Conservation (phyloP, 1,284 basidiomycete genomes). For the Ustilago cynodontis region DNA sequence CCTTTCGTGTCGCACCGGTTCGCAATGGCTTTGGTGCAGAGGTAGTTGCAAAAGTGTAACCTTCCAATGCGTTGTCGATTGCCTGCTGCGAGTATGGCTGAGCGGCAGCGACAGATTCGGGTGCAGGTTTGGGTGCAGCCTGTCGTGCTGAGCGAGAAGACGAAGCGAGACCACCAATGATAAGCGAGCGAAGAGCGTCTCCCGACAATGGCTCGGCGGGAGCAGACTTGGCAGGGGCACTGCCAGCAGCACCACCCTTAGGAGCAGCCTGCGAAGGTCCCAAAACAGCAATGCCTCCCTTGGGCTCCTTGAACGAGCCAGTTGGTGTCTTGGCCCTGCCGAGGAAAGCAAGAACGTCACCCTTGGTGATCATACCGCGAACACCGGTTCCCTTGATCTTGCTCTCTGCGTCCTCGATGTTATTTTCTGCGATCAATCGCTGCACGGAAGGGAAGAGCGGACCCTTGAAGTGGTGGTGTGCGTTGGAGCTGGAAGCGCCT, state of each 20-base stretch:
- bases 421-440: slow-evolving; percentile 65
- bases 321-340: slow-evolving; percentile 64
- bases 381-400: slow-evolving; percentile 71
- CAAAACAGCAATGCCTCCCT: slow-evolving; percentile 56
- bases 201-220: slow-evolving; percentile 45
- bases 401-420: slow-evolving; percentile 64
- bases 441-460: slow-evolving; percentile 70
- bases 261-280: slow-evolving; percentile 48
- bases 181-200: slow-evolving; percentile 51
- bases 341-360: slow-evolving; percentile 71
- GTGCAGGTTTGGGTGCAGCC: slow-evolving; percentile 18
- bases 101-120: slow-evolving; percentile 3
- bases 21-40: slow-evolving; percentile 21
- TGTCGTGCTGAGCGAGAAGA: slow-evolving; percentile 30
- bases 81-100: slow-evolving; percentile 36
- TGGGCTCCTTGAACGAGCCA: slow-evolving; percentile 58
- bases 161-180: slow-evolving; percentile 51
- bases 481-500: slow-evolving; percentile 34
- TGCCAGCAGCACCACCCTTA: slow-evolving; percentile 32
- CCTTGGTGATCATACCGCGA: slow-evolving; percentile 71
- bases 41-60: slow-evolving; percentile 23
- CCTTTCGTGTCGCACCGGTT: slow-evolving; percentile 32
- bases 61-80: slow-evolving; percentile 34
- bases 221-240: slow-evolving; percentile 20
- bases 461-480: slow-evolving; percentile 40